Evolutionary conservation across 208 protist species (phyloP).

Genomic region (Angomonas ambiguus): DNA sequence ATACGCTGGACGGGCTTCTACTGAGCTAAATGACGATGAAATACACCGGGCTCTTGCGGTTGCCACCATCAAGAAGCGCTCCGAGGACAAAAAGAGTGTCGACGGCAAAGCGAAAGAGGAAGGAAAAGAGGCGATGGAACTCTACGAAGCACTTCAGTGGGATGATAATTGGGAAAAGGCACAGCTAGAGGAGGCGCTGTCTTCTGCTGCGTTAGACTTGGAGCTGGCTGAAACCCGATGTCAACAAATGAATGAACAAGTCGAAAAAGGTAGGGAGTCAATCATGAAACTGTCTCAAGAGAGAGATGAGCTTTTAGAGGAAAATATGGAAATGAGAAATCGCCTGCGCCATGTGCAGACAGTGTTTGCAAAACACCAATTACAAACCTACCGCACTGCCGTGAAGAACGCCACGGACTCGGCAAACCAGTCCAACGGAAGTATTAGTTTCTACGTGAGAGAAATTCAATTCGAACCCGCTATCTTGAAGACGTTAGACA

Average conservation of each 20-base stretch:
- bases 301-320: conserved; percentile 72
- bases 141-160: conserved; percentile 72
- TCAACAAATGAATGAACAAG: conserved; percentile 52
- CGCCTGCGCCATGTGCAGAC: conserved; percentile 78
- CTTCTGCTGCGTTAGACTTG: conserved; percentile 73
- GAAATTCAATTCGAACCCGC: conserved; percentile 35
- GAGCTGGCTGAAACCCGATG: conserved; percentile 76
- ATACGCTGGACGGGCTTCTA: conserved; percentile 30
- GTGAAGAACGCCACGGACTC: conserved; percentile 5
- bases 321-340: conserved; percentile 74
- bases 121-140: conserved; percentile 34
- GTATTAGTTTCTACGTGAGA: conserved; percentile 56
- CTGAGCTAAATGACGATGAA: conserved; percentile 60
- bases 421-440: conserved; percentile 14
- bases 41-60: conserved; percentile 66
- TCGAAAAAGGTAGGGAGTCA: conserved; percentile 36
- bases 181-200: conserved; percentile 75
- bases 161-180: conserved; percentile 72
- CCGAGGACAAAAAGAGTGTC: not conserved
- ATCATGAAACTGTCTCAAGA: conserved; percentile 45
- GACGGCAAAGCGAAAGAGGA: conserved; percentile 7
- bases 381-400: conserved; percentile 58
- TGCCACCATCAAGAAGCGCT: conserved; percentile 46
- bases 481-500: conserved; percentile 32
- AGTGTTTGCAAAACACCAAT: conserved; percentile 81